Evolutionary conservation across 192 early-diverging fungal species (phyloP).

Genomic region (Coemansia sp.): DNA sequence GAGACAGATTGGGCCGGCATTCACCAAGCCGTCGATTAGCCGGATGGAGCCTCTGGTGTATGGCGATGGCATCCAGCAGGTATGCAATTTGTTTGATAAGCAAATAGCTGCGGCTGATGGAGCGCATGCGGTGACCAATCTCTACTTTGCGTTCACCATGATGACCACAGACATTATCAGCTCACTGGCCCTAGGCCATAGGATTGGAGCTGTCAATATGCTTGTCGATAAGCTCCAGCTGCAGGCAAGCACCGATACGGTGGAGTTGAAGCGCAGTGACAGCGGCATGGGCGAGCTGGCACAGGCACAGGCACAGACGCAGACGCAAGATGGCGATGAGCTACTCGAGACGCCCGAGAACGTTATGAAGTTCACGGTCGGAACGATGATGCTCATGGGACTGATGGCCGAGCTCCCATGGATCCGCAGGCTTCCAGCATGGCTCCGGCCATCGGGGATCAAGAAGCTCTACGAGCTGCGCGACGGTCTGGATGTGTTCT

Average conservation of each 20-base stretch:
- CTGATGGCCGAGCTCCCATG: conserved; percentile 15
- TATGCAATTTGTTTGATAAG: conserved; percentile 17
- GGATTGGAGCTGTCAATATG: conserved; percentile 13
- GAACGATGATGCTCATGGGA: conserved; percentile 25
- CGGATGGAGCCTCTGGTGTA: conserved; percentile 19
- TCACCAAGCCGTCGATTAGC: conserved; percentile 8
- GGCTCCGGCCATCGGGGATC: conserved; percentile 2
- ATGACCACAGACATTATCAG: conserved; percentile 27
- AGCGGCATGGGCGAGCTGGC: too few relatives aligned
- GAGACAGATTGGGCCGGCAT: conserved; percentile 20
- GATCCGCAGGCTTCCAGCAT: background rate
- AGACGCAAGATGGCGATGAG: too few relatives aligned
- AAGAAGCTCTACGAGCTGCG: conserved; percentile 4
- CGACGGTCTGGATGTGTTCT: conserved; percentile 8
- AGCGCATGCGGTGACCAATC: background rate
- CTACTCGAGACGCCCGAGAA: conserved; percentile 4
- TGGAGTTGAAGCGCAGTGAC: too few relatives aligned
- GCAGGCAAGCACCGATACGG: too few relatives aligned
- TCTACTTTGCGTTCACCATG: conserved; percentile 17
- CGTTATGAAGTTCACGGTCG: conserved; percentile 8
- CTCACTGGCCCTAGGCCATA: conserved; percentile 12
- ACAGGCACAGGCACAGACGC: too few relatives aligned
- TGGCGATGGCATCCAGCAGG: conserved; percentile 8
- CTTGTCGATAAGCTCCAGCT: background rate
- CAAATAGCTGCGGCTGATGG: background rate